Base-by-base conservation (phyloP, 2,329 filamentous ascomycete genomes). In the Penicillium sp. region DNA sequence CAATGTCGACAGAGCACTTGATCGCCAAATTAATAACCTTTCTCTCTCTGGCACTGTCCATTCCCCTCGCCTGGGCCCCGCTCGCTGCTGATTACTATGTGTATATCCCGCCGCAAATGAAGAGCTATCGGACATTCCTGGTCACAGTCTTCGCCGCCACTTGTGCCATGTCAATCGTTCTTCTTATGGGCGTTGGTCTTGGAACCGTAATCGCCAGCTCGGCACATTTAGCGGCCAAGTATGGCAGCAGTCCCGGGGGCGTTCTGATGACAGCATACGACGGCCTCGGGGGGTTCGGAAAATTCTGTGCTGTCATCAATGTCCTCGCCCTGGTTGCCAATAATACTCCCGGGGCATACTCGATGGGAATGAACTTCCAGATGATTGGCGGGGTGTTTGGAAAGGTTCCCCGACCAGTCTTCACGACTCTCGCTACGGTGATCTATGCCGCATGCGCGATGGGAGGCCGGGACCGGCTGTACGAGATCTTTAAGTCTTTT, bases 311-410 rank as follows among this genome's bases (percentile, higher is more conserved):
- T 11, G 73, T 77, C 54, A 68, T 79, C 53, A 69, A 78, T 53
- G 73, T 76, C 16, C 67, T 79, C 7, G 72, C 75, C 4, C 67
- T 76, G 50, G 70, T 80, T 40, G 72, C 75, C 5, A 79, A 78
- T 63, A 79, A 78, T 55, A 73, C 74, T 2, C 77, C 77, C 1
- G 73, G 74, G 3, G 73, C 75, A 1, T 80, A 80, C 63, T 76
- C 76, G 4, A 77, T 76, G 60, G 73, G 75, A 2, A 70, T 79
- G 61, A 75, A 73, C 29, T 75, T 79, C 56, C 77, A 79, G 60
- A 73, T 76, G 66, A 63, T 79, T 29, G 76, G 76, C 11, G 64
- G 70, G 2, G 67, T 68, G 27, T 73, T 72, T 52, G 65, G 72
- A 54, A 70, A 62, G 31, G 62, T 80, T 5, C 78, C 78, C 0